A percentile compares a stretch with the other conserved stretches of the same genome.
Conservation (phyloP, 176 grass and related monocot genomes). For the Bothriochloa decipiens region DNA sequence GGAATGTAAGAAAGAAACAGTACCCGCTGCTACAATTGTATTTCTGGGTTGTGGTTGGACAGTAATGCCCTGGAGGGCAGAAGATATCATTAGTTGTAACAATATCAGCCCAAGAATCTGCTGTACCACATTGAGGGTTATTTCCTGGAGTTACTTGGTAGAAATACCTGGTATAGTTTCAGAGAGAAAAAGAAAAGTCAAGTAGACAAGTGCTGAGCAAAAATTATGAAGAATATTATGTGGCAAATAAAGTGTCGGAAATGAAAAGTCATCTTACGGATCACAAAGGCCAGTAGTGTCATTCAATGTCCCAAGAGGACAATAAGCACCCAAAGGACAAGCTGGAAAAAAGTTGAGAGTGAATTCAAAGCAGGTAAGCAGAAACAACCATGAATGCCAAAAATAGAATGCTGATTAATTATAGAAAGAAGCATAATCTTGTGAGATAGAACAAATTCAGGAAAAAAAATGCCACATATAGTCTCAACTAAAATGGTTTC, state of each 20-base stretch:
- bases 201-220: slow-evolving; percentile 22
- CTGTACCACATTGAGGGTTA: slow-evolving; percentile 53
- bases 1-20: neutral
- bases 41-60: slow-evolving; percentile 71
- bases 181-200: neutral
- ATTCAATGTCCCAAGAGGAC: slow-evolving; percentile 64
- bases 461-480: neutral
- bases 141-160: slow-evolving; percentile 66
- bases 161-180: slow-evolving; percentile 53
- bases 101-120: slow-evolving; percentile 76
- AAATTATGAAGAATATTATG: slow-evolving; percentile 16
- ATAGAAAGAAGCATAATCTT: neutral
- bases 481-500: neutral
- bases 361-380: slow-evolving; percentile 17
- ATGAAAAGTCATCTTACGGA: slow-evolving; percentile 58
- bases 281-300: slow-evolving; percentile 63
- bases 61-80: slow-evolving; percentile 71
- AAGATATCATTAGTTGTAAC: slow-evolving; percentile 61
- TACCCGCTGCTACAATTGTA: slow-evolving; percentile 65
- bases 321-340: slow-evolving; percentile 87
- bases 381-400: slow-evolving; percentile 8
- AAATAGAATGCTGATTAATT: slow-evolving; percentile 3
- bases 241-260: neutral
- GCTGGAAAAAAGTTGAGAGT: slow-evolving; percentile 53
- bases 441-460: slow-evolving; percentile 1